Base-by-base conservation (phyloP, 2,329 filamentous ascomycete genomes). In the Neodidymelliopsis sp. region DNA sequence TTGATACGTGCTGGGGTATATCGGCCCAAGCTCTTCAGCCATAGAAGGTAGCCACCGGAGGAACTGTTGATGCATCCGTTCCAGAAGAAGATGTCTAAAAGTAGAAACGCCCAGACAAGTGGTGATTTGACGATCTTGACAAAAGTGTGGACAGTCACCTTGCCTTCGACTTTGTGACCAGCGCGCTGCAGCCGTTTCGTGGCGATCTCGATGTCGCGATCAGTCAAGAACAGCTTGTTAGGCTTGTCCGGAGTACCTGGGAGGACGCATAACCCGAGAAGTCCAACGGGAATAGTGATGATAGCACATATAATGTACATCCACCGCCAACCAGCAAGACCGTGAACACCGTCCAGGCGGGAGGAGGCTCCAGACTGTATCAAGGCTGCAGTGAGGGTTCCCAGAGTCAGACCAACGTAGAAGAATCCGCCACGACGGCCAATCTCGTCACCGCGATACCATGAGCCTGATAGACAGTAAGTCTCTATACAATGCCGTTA, bases 81-180 rank as follows among this genome's bases (percentile, higher is more conserved):
- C 79, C 80, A 85, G 67, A 85, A 85, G 18, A 85, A 72, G 4
- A 82, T 73, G 35, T 82, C 78, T 22, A 81, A 71, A 1, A 79
- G 50, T 0, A 83, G 66, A 8, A 85, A 65, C 0, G 75, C 68
- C 74, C 79, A 85, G 38, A 84, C 77, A 12, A 77, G 77, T 56
- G 74, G 76, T 27, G 74, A 77, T 30, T 57, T 62, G 13, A 49
- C 54, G 15, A 63, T 50, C 37, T 57, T 62, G 27, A 59, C 27
- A n/a, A 67, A 60, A 1, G 59, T 62, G 2, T 56, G 37, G 2
- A 56, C 13, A 2, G 54, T 65, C 3, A 66, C 56, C 5, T 54
- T 57, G 19, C 62, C 63, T 38, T 54, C 48, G 1, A 58, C 27
- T 2, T 49, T 51, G 51, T 81, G 77, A 1, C 79, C 76, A 2